phyloP scores from a whole-genome alignment of 2,329 filamentous ascomycete genomes.

The Orbilia blumenaviensis region DNA sequence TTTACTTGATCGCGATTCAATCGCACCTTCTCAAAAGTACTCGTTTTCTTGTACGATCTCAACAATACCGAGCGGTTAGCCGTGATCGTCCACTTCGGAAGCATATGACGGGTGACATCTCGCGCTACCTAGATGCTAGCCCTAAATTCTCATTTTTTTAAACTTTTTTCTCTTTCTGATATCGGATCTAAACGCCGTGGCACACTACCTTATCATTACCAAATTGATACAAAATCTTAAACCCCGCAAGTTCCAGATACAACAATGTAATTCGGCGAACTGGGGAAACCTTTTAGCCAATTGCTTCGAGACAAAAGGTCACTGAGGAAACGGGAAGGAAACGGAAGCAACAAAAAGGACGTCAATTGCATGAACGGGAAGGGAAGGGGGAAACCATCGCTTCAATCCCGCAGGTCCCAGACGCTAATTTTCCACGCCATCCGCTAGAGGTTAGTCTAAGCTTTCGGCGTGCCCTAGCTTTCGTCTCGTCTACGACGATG shows the following conservation, averaged over 20 bases:
- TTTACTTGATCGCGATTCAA: slow-evolving; percentile 19
- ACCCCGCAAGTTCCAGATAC: not conserved
- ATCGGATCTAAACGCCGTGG: slow-evolving; percentile 20
- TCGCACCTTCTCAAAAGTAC: slow-evolving; percentile 5
- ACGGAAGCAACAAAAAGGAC: not conserved
- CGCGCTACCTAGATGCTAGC: not conserved
- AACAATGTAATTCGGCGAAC: not conserved
- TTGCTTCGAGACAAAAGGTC: not conserved
- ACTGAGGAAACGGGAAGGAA: not conserved
- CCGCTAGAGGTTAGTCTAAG: not conserved
- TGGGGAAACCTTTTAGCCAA: not conserved
- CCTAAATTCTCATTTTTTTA: not conserved
- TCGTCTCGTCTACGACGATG: slow-evolving; percentile 33
- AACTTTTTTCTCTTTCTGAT: slow-evolving; percentile 18
- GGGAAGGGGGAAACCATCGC: not conserved
- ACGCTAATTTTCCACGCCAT: slow-evolving; percentile 1
- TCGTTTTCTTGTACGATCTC: not conserved
- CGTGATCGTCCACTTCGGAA: not conserved
- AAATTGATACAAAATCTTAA: slow-evolving; percentile 1
- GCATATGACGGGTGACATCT: not conserved
- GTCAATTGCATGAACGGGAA: not conserved
- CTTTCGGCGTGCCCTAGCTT: slow-evolving; percentile 31
- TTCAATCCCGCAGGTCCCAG: not conserved
- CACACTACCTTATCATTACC: slow-evolving; percentile 14
- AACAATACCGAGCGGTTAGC: slow-evolving; percentile 12